phyloP scores from a whole-genome alignment of 2,329 filamentous ascomycete species.

The Fusarium sp. region DNA sequence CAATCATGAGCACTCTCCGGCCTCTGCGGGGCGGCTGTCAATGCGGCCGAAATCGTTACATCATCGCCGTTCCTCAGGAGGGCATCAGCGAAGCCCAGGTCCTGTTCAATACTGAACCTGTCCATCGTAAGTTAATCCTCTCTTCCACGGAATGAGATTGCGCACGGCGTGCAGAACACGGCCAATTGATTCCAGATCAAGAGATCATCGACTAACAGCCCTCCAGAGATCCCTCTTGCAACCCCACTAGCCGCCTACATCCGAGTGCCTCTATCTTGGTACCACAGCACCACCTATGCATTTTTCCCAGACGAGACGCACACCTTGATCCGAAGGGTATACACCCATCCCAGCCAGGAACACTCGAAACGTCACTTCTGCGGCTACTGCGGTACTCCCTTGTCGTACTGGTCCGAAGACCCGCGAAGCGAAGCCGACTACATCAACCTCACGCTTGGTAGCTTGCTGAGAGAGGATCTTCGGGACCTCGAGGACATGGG shows the following conservation, averaged over 20 bases:
- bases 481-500: constrained; percentile 79
- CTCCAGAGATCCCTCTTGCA: constrained; percentile 72
- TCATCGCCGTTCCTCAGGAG: constrained; percentile 74
- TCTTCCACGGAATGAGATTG: not conserved
- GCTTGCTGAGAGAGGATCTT: constrained; percentile 77
- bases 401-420: constrained; percentile 85
- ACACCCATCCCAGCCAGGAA: constrained; percentile 69
- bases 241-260: constrained; percentile 84
- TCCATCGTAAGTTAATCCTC: constrained; percentile 73
- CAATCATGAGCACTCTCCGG: constrained; percentile 60
- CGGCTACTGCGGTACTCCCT: constrained; percentile 88
- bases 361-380: constrained; percentile 83
- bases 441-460: constrained; percentile 86
- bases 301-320: constrained; percentile 84
- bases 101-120: constrained; percentile 77
- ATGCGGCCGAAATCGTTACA: constrained; percentile 88
- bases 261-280: constrained; percentile 84
- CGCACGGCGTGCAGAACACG: not conserved
- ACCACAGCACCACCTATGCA: constrained; percentile 79
- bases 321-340: constrained; percentile 73
- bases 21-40: constrained; percentile 82
- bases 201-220: constrained; percentile 18
- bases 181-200: not conserved
- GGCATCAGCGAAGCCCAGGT: constrained; percentile 71
- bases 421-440: constrained; percentile 78